Evolutionary conservation across 257 asterid genomes (phyloP), one percentile per base, ranked within the genome.

Genomic region (Forsythia suspensa): DNA sequence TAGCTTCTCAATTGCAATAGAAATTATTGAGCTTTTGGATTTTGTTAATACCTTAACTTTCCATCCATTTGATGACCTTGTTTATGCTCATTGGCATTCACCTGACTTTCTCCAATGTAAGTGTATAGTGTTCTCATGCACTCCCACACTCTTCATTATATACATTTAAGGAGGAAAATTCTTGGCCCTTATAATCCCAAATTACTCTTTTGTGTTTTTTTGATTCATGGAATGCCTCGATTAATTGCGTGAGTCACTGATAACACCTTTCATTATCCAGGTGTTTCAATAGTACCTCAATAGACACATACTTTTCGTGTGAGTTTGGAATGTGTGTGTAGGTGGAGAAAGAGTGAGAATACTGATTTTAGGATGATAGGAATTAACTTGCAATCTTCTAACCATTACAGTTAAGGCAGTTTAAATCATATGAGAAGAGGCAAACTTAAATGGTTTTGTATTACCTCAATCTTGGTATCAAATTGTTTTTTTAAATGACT

Each of bases 211-310:
- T 43, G 13, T 70, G 34, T 48, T 44, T 43, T 6, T 15, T 65
- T 72, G 57, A 15, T 72, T 43, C 46, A 13, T 71, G 70, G 44
- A 67, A 77, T 46, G 24, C 57, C 59, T 71, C 3, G 75, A 36
- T 29, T 71, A 48, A n/a, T 44, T 2, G 1, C 20, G 36, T 67
- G 3, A 24, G 44, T 73, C 65, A 59, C 8, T 73, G n/a, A 38
- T 34, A 1, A 7, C 4, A 51, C 66, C 66, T 51, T 73, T 11
- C 4, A 2, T 80, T 39, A 15, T 21, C 61, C 57, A 20, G 78
- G 40, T 71, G 34, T 38, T 70, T 57, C 15, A 43, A 46, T 68
- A 10, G 52, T 41, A 55, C 12, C 52, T 70, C 36, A 41, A 12
- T 7, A 8, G 66, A n/a, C 36, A 9, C 57, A 5, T 15, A 42